phyloP scores from a whole-genome alignment of 192 early-diverging fungal genomes.

The Spizellomyces punctatus region DNA sequence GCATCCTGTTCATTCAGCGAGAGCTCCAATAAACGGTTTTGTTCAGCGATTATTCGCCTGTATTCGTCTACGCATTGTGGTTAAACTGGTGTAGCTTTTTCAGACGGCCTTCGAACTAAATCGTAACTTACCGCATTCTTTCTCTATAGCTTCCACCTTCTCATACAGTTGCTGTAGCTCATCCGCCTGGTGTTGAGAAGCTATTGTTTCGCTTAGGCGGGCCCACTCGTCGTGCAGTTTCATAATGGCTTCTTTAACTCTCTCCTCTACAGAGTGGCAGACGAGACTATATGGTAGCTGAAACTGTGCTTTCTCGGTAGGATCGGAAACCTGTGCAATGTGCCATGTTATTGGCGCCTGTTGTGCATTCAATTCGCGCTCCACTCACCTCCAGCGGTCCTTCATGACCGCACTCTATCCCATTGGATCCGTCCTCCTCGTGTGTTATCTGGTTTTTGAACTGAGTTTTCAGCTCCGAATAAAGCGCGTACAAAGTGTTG shows the following conservation, averaged over 20 bases:
- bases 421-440: not conserved
- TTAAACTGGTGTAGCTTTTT: no score
- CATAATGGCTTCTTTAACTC: slow-evolving; percentile 17
- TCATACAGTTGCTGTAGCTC: slow-evolving; percentile 15
- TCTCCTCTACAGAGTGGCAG: slow-evolving; percentile 13
- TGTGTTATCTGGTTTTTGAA: not conserved
- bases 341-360: no score
- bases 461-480: slow-evolving; percentile 19
- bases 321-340: not conserved
- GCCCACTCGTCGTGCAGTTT: slow-evolving; percentile 34
- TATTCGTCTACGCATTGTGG: slow-evolving; percentile 40
- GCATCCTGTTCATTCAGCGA: slow-evolving; percentile 24
- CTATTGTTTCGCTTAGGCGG: not conserved
- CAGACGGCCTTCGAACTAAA: no score
- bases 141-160: slow-evolving; percentile 2
- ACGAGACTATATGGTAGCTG: slow-evolving; percentile 35
- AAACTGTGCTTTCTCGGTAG: slow-evolving; percentile 28
- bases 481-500: slow-evolving; percentile 36
- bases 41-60: slow-evolving; percentile 49
- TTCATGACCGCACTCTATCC: not conserved
- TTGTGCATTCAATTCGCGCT: no score
- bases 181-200: not conserved
- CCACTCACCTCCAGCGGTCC: not conserved
- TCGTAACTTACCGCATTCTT: slow-evolving; percentile 26
- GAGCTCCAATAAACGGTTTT: slow-evolving; percentile 40